These are phyloP conservation scores for Ballota nigra DNA, from an alignment of 257 asterid genomes.

Conservation along the genomic window DNA sequence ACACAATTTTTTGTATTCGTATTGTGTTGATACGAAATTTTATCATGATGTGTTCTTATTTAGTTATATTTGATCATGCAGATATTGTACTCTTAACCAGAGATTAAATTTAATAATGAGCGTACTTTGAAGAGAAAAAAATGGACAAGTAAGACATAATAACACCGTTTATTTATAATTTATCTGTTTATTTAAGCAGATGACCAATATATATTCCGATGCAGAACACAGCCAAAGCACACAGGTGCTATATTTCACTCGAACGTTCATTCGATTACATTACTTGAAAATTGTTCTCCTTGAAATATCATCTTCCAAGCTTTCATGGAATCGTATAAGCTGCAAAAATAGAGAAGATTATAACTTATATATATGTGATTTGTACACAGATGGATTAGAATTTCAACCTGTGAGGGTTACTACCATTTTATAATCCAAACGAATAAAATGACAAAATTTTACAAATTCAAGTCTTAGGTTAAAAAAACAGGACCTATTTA, in stretches of 20 bases:
- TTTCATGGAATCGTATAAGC: neutral
- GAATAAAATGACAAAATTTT: too few relatives aligned
- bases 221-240: neutral
- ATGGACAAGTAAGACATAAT: neutral
- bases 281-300: neutral
- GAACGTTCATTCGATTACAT: neutral
- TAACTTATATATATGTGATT: too few relatives aligned
- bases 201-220: neutral
- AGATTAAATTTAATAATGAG: neutral
- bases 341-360: neutral
- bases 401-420: too few relatives aligned
- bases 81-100: neutral
- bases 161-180: too few relatives aligned
- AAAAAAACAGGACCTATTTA: too few relatives aligned
- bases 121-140: too few relatives aligned
- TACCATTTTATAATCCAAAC: too few relatives aligned
- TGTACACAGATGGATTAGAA: too few relatives aligned
- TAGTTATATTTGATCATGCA: too few relatives aligned
- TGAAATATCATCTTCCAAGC: neutral
- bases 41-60: neutral
- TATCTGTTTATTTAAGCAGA: neutral
- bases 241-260: neutral
- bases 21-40: neutral
- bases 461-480: too few relatives aligned
- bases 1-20: too few relatives aligned